Evolutionary conservation across 805 yeast genomes (phyloP), one percentile per base, ranked within the genome.

Genomic region (Jamesozyma jinghongensis): DNA sequence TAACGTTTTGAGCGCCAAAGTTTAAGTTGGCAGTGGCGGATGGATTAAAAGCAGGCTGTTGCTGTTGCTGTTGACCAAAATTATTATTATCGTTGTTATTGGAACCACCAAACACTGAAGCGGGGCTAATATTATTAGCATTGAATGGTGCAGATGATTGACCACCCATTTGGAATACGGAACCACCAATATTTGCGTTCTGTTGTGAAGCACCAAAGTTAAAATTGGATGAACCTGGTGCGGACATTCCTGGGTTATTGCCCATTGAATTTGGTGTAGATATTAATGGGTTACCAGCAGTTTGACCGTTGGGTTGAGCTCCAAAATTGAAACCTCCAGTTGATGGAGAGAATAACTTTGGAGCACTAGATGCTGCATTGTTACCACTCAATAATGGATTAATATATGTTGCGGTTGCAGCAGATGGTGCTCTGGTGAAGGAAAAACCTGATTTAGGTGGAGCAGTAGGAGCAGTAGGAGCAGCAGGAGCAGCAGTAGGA

Each of bases 21-120:
- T 57, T 56, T 22, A 59, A 29, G 39, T 59, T 56, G 4, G 51
- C 49, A 19, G 52, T 46, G 16, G 39, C 37, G 3, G 61, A 54
- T 20, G 63, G 63, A 32, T 33, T 27, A 20, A 50, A 50, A 12
- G 45, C 25, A 12, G 32, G 5, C 33, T 16, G 35, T 37, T 19
- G 41, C 36, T 29, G 39, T 30, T 7, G 34, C 27, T 20, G 32
- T 30, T 32, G 29, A 27, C 17, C 32, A 36, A 40, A 19, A 26
- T 19, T n/a, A 11, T 10, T 18, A 29, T 19, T 28, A 20, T 1
- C 8, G 19, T 19, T 38, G 18, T 26, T 27, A 14, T 25, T 37
- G 13, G 18, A 37, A 18, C 29, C 27, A 17, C 32, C 34, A 6
- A 34, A 28, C 19, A 19, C 29, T 6, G 19, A 16, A 3, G 22